These are phyloP conservation scores for Platanthera guangdongensis DNA, from an alignment of 106 monocot species.

Conservation along the genomic window DNA sequence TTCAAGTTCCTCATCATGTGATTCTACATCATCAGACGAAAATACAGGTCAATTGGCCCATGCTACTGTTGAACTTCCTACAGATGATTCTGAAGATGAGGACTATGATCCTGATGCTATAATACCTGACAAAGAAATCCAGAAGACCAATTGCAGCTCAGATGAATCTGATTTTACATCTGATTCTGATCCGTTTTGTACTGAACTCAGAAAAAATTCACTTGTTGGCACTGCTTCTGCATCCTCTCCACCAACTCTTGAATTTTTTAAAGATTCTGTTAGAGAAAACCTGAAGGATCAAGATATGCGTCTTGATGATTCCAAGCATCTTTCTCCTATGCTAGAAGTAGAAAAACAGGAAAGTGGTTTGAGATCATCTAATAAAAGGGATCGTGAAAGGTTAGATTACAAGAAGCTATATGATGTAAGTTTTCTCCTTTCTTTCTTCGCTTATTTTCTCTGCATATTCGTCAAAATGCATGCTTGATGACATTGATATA, in stretches of 20 bases:
- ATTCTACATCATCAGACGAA: conserved; percentile 15
- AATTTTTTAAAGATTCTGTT: not conserved
- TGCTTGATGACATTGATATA: not conserved
- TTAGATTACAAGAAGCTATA: conserved; percentile 75
- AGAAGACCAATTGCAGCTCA: conserved; percentile 36
- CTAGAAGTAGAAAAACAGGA: conserved; percentile 23
- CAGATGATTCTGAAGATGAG: conserved; percentile 93
- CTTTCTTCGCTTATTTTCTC: not conserved
- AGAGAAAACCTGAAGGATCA: conserved; percentile 1
- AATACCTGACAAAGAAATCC: conserved; percentile 25
- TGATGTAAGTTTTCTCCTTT: conserved; percentile 43
- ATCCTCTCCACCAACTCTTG: conserved; percentile 8
- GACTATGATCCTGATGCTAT: conserved; percentile 70
- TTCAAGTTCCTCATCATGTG: conserved; percentile 44
- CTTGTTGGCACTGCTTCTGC: conserved; percentile 23
- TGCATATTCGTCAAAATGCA: not conserved
- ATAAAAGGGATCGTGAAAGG: conserved; percentile 41
- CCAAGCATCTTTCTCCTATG: conserved; percentile 13
- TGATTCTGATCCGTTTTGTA: conserved; percentile 72
- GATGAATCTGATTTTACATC: conserved; percentile 89
- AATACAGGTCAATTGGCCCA: conserved; percentile 3
- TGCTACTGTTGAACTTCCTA: conserved; percentile 41
- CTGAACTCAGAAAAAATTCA: conserved; percentile 25
- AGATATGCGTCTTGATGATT: conserved; percentile 11
- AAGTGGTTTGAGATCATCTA: conserved; percentile 11